Percentiles rank a stretch among this genome's conserved stretches.
Conservation (phyloP, 208 protist species). For the Balamuthia mandrillaris region DNA sequence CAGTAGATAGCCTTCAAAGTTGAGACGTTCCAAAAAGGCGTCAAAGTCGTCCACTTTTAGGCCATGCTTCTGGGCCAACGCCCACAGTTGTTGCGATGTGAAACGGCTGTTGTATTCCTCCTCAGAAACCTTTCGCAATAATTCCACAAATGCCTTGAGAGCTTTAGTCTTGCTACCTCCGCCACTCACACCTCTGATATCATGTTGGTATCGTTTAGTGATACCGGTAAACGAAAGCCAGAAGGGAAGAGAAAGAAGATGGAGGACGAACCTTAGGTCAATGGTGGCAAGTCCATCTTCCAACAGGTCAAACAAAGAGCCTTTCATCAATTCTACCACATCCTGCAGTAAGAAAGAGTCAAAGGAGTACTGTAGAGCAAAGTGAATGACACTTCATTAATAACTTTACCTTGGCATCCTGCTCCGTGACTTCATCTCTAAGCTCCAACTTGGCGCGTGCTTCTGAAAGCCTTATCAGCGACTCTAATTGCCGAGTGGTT, state of each 20-base stretch:
- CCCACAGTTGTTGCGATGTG: neutral
- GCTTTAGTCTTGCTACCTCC: constrained; percentile 52
- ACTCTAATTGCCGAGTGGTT: constrained; percentile 87
- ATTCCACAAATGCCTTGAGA: constrained; percentile 41
- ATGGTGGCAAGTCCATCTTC: constrained; percentile 65
- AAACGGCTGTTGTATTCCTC: neutral
- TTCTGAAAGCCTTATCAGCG: constrained; percentile 87
- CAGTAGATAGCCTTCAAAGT: constrained; percentile 11
- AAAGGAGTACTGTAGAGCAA: neutral
- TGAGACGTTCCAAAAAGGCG: constrained; percentile 30
- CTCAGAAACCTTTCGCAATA: neutral
- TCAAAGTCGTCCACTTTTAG: neutral
- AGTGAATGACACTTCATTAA: neutral
- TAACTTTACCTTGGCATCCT: constrained; percentile 79
- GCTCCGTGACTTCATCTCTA: constrained; percentile 77
- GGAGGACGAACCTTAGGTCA: constrained; percentile 50
- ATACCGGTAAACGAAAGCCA: neutral
- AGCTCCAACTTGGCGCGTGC: constrained; percentile 76
- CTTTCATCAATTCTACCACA: constrained; percentile 85
- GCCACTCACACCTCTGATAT: neutral
- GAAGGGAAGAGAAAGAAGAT: neutral
- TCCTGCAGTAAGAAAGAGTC: constrained; percentile 62
- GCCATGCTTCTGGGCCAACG: neutral
- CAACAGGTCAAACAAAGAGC: constrained; percentile 62
- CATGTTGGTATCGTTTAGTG: neutral